Percentiles rank a stretch among this genome's conserved stretches.
These are phyloP conservation scores for Nothophaeocryptopus gaeumannii DNA, from an alignment of 2,329 filamentous ascomycete species.

Conservation along the genomic window DNA sequence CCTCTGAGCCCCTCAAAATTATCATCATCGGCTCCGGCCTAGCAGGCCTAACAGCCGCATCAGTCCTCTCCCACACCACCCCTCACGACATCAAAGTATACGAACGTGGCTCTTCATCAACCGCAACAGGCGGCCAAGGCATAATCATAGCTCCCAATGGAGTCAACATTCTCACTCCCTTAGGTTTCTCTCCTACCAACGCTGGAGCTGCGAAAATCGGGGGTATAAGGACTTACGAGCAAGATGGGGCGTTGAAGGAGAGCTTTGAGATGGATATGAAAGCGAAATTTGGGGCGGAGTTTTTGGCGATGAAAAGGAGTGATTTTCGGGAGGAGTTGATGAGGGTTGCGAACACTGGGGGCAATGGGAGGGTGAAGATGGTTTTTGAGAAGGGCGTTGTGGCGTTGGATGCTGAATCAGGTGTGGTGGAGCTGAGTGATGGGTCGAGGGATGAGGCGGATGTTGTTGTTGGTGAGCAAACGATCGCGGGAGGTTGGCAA, in stretches of 20 bases:
- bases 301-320: background rate
- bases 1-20: slow-evolving; percentile 1
- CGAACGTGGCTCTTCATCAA: background rate
- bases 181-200: background rate
- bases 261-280: background rate
- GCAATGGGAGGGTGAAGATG: background rate
- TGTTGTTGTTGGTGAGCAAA: background rate
- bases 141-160: background rate
- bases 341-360: background rate
- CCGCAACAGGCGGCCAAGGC: slow-evolving; percentile 2
- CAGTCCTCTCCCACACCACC: background rate
- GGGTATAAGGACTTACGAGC: background rate
- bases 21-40: background rate
- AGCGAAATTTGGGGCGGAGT: background rate
- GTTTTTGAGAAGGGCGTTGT: background rate
- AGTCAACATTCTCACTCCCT: background rate
- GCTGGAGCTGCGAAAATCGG: background rate
- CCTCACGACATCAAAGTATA: background rate
- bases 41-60: background rate
- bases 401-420: background rate
- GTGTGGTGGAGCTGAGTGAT: background rate
- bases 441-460: background rate
- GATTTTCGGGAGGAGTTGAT: background rate
- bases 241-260: background rate
- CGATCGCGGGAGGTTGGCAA: too few species aligned